Conservation (phyloP, 2,329 filamentous ascomycete species). For the Nemania sp. region DNA sequence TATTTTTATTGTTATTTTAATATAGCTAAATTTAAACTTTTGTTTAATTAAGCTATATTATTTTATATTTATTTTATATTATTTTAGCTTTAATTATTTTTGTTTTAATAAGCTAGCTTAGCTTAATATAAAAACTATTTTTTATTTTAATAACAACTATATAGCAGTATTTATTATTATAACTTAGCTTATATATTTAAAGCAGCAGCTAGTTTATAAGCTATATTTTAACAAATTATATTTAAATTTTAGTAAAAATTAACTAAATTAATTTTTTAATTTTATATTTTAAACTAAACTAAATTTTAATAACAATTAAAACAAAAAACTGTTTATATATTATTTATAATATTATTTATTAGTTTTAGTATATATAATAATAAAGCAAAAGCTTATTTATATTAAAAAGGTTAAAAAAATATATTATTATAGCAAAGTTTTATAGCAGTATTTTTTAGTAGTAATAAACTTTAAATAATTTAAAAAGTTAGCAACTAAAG, state of each 20-base stretch:
- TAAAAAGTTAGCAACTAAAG: too few relatives aligned
- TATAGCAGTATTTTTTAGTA: neutral
- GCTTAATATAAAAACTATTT: neutral
- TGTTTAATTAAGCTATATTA: neutral
- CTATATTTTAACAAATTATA: neutral
- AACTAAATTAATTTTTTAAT: neutral
- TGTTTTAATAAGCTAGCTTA: neutral
- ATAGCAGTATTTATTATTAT: neutral
- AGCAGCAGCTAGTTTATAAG: neutral
- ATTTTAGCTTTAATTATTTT: neutral
- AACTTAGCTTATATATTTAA: neutral
- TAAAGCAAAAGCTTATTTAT: neutral
- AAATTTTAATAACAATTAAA: neutral
- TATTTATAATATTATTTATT: neutral
- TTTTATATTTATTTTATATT: neutral
- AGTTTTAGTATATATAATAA: neutral
- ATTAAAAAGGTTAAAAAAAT: neutral
- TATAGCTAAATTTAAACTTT: neutral
- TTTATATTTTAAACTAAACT: neutral
- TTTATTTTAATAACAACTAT: neutral
- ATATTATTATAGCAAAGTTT: neutral
- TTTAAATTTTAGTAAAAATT: neutral
- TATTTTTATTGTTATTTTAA: neutral
- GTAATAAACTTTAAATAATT: too few relatives aligned
- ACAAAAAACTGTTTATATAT: neutral